Conservation (phyloP, 1,284 basidiomycete species). For the Sutorius eximius region DNA sequence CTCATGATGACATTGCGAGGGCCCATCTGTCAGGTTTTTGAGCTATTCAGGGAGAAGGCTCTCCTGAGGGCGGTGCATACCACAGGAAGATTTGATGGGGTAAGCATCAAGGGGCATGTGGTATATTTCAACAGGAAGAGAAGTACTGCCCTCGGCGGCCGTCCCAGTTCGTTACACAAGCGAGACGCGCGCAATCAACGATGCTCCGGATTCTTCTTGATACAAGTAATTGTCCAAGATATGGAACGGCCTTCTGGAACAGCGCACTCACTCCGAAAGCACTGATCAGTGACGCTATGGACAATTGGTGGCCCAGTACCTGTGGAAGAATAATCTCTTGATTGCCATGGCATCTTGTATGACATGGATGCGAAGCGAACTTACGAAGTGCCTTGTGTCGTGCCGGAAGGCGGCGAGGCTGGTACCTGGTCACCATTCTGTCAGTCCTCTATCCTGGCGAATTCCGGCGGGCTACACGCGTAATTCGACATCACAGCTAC, state of each 20-base stretch:
- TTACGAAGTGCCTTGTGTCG: background rate
- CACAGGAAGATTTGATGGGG: conserved; percentile 14
- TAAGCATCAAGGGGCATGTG: conserved; percentile 5
- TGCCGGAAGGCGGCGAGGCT: background rate
- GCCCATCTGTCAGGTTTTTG: conserved; percentile 2
- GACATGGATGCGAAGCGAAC: background rate
- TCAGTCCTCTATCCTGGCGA: background rate
- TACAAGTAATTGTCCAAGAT: background rate
- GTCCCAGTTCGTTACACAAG: conserved; percentile 1
- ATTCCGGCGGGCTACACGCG: background rate
- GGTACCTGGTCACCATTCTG: background rate
- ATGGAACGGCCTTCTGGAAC: background rate
- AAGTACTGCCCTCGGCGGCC: background rate
- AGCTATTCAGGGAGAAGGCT: background rate
- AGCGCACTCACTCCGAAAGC: background rate
- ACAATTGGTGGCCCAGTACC: background rate
- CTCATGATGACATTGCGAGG: background rate
- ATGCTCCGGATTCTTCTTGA: background rate
- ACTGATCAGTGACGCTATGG: background rate
- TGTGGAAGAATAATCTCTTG: background rate
- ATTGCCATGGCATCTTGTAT: background rate
- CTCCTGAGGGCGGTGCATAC: background rate
- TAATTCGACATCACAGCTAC: background rate
- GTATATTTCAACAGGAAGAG: background rate
- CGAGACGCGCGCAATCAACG: background rate